Evolutionary conservation across 805 yeast species (phyloP).

Genomic region (Cyberlindnera lachancei): DNA sequence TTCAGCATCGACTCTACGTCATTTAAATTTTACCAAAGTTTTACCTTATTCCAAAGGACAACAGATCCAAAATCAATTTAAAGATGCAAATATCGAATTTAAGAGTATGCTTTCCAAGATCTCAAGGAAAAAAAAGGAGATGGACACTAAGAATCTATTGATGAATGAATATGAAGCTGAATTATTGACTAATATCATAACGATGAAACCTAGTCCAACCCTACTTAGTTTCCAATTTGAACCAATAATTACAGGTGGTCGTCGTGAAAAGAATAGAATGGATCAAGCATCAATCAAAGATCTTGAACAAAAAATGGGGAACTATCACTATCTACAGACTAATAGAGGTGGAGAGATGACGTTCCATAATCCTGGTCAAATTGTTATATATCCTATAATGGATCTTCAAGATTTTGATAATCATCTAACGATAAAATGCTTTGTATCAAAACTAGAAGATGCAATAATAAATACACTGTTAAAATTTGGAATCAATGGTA

Average conservation of each 20-base stretch:
- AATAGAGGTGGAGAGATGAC: conserved; percentile 95
- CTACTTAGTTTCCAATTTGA: conserved; percentile 78
- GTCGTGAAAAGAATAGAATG: conserved; percentile 58
- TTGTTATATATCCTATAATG: conserved; percentile 74
- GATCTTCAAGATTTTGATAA: conserved; percentile 58
- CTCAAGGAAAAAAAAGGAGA: conserved; percentile 29
- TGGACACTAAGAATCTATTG: conserved; percentile 32
- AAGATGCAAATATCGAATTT: conserved; percentile 48
- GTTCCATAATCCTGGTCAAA: conserved; percentile 94
- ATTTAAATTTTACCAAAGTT: conserved; percentile 33
- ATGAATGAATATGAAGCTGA: conserved; percentile 41
- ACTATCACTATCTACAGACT: conserved; percentile 68
- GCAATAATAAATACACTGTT: conserved; percentile 43
- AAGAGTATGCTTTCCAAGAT: conserved; percentile 47
- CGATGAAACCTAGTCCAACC: conserved; percentile 53
- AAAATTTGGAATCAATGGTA: conserved; percentile 34
- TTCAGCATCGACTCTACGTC: conserved; percentile 32
- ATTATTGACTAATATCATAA: conserved; percentile 35
- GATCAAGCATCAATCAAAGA: conserved; percentile 21
- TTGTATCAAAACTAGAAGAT: conserved; percentile 54
- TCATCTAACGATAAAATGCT: conserved; percentile 55
- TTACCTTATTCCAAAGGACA: conserved; percentile 42
- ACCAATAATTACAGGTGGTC: conserved; percentile 88
- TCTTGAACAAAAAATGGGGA: conserved; percentile 28
- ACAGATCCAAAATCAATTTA: conserved; percentile 47